A percentile compares a stretch with the other conserved stretches of the same genome.
phyloP scores from a whole-genome alignment of 2,329 filamentous ascomycete genomes.

The Claviceps fusiformis region DNA sequence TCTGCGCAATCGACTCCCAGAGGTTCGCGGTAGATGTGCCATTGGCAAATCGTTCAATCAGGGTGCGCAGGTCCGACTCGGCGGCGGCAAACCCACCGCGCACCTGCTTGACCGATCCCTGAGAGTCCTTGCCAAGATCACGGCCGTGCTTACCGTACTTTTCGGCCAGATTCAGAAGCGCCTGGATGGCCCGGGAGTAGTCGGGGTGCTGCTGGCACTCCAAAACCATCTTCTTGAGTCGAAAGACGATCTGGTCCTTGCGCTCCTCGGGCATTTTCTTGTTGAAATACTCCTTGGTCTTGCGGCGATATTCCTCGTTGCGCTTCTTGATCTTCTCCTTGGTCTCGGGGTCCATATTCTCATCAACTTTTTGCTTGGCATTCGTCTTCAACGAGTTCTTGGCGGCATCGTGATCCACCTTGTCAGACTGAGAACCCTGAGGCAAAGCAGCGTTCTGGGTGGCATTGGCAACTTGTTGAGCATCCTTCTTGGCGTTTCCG shows the following conservation, averaged over 20 bases:
- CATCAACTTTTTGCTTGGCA: conserved; percentile 42
- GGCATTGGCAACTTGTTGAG: conserved; percentile 43
- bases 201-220: conserved; percentile 94
- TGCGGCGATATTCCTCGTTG: conserved; percentile 29
- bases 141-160: conserved; percentile 68
- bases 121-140: conserved; percentile 47
- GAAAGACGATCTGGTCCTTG: conserved; percentile 81
- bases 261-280: conserved; percentile 87
- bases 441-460: conserved; percentile 39
- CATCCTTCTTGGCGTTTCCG: conserved; percentile 41
- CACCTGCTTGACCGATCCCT: conserved; percentile 59
- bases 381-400: conserved; percentile 22
- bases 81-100: conserved; percentile 55
- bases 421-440: conserved; percentile 32
- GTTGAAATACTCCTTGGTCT: conserved; percentile 60
- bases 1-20: conserved; percentile 68
- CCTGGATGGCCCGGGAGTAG: conserved; percentile 84
- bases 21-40: conserved; percentile 79
- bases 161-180: conserved; percentile 71
- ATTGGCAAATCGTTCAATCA: conserved; percentile 94
- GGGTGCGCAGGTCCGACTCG: conserved; percentile 62
- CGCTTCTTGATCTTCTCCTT: conserved; percentile 32
- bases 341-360: conserved; percentile 55
- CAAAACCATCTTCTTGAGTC: conserved; percentile 92
- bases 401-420: conserved; percentile 31